These are phyloP conservation scores for Heterobasidion occidentale DNA, from an alignment of 1,284 basidiomycete genomes.

Conservation along the genomic window DNA sequence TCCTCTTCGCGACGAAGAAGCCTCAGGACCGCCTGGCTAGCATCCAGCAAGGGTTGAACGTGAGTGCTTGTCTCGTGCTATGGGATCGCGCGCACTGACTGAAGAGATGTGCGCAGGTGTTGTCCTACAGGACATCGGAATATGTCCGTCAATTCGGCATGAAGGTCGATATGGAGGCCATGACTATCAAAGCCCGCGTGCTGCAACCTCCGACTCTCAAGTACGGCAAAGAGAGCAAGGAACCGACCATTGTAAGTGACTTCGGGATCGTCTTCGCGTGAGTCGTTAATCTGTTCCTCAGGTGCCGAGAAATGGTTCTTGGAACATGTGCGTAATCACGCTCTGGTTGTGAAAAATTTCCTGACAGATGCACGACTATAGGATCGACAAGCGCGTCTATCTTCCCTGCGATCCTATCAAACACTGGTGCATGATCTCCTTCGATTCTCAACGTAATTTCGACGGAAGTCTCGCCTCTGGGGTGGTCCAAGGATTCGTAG, in stretches of 20 bases:
- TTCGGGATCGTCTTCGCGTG: neutral
- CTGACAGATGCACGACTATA: conserved; percentile 15
- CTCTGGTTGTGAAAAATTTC: neutral
- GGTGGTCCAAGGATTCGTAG: conserved; percentile 41
- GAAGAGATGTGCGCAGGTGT: conserved; percentile 30
- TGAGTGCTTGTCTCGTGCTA: conserved; percentile 18
- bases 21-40: conserved; percentile 53
- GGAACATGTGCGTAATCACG: conserved; percentile 49
- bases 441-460: conserved; percentile 51
- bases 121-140: conserved; percentile 65
- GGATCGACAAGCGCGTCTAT: conserved; percentile 61
- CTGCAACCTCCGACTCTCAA: conserved; percentile 52
- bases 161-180: conserved; percentile 40
- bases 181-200: conserved; percentile 51
- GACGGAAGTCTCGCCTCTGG: conserved; percentile 31
- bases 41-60: conserved; percentile 48
- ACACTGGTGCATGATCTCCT: conserved; percentile 57
- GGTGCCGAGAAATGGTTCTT: conserved; percentile 54
- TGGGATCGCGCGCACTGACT: neutral
- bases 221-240: conserved; percentile 46
- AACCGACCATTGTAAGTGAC: conserved; percentile 42
- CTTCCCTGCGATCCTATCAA: conserved; percentile 35
- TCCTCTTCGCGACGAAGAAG: conserved; percentile 64
- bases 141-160: conserved; percentile 67
- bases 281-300: conserved; percentile 15